A percentile compares a stretch with the other conserved stretches of the same genome.
Evolutionary conservation across 2,329 filamentous ascomycete species (phyloP).

Genomic region (Fusarium sp.): DNA sequence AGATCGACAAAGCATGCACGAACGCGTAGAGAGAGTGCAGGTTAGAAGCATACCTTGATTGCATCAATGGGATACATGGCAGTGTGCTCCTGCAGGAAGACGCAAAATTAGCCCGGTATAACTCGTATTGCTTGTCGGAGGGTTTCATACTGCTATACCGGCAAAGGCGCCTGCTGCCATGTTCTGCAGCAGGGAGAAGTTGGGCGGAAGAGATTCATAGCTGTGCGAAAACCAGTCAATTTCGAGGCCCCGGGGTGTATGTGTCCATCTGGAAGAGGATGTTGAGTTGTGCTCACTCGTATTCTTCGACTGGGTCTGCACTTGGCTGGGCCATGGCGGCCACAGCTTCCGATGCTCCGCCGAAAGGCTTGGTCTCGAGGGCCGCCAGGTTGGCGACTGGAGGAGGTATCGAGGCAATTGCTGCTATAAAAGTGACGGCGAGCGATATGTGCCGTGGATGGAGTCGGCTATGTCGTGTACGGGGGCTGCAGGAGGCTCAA

Average conservation of each 20-base stretch:
- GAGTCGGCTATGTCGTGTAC: constrained; percentile 11
- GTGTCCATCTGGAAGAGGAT: not conserved
- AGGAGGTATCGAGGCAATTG: constrained; percentile 33
- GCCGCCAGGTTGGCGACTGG: constrained; percentile 67
- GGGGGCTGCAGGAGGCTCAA: not conserved
- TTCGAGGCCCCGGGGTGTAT: not conserved
- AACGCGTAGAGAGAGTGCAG: not conserved
- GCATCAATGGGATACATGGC: constrained; percentile 99
- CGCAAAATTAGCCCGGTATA: constrained; percentile 30
- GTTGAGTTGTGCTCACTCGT: constrained; percentile 63
- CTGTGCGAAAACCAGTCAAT: constrained; percentile 49
- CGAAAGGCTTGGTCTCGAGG: constrained; percentile 69
- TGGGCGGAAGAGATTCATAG: constrained; percentile 94
- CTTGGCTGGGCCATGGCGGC: constrained; percentile 76
- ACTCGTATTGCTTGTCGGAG: not conserved
- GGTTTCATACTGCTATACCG: constrained; percentile 82
- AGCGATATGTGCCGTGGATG: constrained; percentile 12
- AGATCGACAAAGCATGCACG: not conserved
- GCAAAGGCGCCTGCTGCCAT: constrained; percentile 97
- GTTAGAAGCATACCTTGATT: constrained; percentile 77
- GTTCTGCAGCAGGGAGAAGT: constrained; percentile 93
- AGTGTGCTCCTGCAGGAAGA: constrained; percentile 80
- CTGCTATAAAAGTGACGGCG: constrained; percentile 6
- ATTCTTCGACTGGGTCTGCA: constrained; percentile 72
- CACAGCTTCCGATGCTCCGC: constrained; percentile 73